Conservation (phyloP, 2,329 filamentous ascomycete species). For the Phyllosticta capitalensis region DNA sequence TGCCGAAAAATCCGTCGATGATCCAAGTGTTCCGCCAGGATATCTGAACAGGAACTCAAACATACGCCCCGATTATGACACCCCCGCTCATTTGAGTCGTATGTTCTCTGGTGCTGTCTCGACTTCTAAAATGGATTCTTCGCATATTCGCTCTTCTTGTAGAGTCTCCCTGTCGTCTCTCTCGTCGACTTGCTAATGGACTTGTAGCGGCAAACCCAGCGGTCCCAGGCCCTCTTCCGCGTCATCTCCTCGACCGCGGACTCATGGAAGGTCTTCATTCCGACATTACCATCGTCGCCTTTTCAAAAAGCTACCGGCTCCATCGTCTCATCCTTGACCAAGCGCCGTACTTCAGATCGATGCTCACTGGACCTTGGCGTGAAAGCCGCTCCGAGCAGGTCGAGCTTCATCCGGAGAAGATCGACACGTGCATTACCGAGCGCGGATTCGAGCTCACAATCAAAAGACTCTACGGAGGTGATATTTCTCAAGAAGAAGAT, state of each 20-base stretch:
- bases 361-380: conserved; percentile 47
- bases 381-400: conserved; percentile 45
- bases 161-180: background rate
- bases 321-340: conserved; percentile 47
- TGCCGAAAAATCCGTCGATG: conserved; percentile 41
- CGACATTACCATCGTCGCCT: conserved; percentile 45
- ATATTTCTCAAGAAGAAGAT: conserved; percentile 40
- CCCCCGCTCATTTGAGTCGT: conserved; percentile 34
- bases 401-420: conserved; percentile 42
- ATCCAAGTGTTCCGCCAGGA: conserved; percentile 33
- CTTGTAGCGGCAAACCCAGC: conserved; percentile 9
- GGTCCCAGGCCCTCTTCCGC: conserved; percentile 35
- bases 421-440: conserved; percentile 45
- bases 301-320: conserved; percentile 42
- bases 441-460: conserved; percentile 45
- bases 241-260: conserved; percentile 44
- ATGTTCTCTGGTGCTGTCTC: conserved; percentile 35
- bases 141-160: conserved; percentile 30
- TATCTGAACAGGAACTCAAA: conserved; percentile 17
- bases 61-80: conserved; percentile 30
- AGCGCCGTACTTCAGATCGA: conserved; percentile 46
- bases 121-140: conserved; percentile 30
- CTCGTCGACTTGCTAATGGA: background rate
- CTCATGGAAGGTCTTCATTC: conserved; percentile 44
- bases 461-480: conserved; percentile 44